Percentiles rank a stretch among this genome's conserved stretches.
phyloP scores from a whole-genome alignment of 331 rosid genomes.

The Pyracantha coccinea region DNA sequence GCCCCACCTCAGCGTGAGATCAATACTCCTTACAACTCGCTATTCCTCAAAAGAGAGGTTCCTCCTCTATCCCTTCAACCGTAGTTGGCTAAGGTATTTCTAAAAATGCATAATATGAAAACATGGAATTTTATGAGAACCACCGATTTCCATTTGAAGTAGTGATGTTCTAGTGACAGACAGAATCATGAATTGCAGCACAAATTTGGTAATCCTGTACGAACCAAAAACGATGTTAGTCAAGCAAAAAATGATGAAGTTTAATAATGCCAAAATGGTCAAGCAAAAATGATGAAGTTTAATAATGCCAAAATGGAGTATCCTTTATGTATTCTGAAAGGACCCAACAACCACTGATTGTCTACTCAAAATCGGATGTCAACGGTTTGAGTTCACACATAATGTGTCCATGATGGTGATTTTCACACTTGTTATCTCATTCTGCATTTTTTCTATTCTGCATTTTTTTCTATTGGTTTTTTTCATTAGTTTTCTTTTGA shows the following conservation, averaged over 20 bases:
- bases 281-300: conserved; percentile 2
- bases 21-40: too few species aligned
- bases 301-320: not conserved
- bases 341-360: not conserved
- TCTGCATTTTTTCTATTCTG: too few species aligned
- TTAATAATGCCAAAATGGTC: not conserved
- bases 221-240: not conserved
- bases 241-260: conserved; percentile 5
- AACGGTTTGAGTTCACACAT: not conserved
- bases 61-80: too few species aligned
- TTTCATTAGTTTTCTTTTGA: too few species aligned
- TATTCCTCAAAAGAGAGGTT: too few species aligned
- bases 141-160: not conserved
- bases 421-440: too few species aligned
- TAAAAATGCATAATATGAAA: too few species aligned
- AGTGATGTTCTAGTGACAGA: not conserved
- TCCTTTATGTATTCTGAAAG: not conserved
- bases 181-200: not conserved
- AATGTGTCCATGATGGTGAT: too few species aligned
- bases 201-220: not conserved
- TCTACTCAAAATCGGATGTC: not conserved
- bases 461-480: too few species aligned
- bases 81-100: too few species aligned
- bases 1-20: too few species aligned
- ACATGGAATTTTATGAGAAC: too few species aligned